Evolutionary conservation across 768 basidiomycete species (phyloP).

Genomic region (Amanita pallidorosea): DNA sequence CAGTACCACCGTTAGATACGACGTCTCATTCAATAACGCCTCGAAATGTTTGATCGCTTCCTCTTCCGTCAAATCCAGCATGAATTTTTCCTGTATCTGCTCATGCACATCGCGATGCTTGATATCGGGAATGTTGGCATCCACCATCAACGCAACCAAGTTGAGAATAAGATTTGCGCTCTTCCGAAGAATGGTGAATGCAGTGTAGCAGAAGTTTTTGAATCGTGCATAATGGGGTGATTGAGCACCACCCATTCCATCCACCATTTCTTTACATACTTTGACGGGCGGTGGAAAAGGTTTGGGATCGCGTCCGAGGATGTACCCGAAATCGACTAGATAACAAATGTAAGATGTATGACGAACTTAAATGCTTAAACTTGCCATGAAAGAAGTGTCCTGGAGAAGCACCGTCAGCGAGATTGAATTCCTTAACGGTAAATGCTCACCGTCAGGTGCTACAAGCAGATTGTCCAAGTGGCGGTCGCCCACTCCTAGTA

Average conservation of each 20-base stretch:
- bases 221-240: constrained; percentile 95
- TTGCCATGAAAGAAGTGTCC: constrained; percentile 95
- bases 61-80: constrained; percentile 88
- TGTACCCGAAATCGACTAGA: constrained; percentile 96
- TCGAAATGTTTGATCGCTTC: constrained; percentile 98
- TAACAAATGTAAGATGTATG: constrained; percentile 5
- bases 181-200: constrained; percentile 91
- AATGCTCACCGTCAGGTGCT: constrained; percentile 68
- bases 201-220: constrained; percentile 96
- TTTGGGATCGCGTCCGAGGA: constrained; percentile 94
- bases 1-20: constrained; percentile 85
- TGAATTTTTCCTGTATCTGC: constrained; percentile 94
- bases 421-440: not conserved
- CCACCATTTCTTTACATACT: constrained; percentile 99
- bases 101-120: constrained; percentile 81
- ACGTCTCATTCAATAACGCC: constrained; percentile 85
- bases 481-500: constrained; percentile 94
- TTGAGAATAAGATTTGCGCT: constrained; percentile 96
- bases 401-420: constrained; percentile 13
- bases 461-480: constrained; percentile 93
- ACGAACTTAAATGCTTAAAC: constrained; percentile 8
- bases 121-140: constrained; percentile 97
- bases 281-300: constrained; percentile 97
- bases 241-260: constrained; percentile 96
- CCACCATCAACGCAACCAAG: constrained; percentile 92